These are phyloP conservation scores for Rehmannia glutinosa DNA, from an alignment of 257 asterid genomes.

Conservation along the genomic window DNA sequence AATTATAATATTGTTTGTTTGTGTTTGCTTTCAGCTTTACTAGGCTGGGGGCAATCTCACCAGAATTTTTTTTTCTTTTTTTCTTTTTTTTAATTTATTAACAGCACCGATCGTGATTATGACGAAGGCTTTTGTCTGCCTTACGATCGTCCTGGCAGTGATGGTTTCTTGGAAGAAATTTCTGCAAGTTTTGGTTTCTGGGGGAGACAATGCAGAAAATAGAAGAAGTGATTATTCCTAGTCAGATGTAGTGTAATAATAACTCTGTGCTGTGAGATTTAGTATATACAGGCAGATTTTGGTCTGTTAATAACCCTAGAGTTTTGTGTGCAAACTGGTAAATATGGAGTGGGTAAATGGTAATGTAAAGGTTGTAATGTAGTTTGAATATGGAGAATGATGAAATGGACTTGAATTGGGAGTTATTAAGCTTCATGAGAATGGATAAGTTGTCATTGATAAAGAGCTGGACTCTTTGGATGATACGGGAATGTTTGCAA, in stretches of 20 bases:
- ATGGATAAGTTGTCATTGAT: no score
- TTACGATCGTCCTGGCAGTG: conserved; percentile 19
- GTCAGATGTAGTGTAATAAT: no score
- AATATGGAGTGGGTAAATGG: no score
- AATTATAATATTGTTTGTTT: background rate
- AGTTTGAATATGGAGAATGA: no score
- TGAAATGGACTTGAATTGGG: no score
- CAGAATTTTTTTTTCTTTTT: conserved; percentile 22
- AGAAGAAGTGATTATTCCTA: background rate
- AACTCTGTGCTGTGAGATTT: conserved; percentile 10
- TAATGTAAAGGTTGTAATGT: no score
- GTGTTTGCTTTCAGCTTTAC: conserved; percentile 25
- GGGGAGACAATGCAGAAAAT: conserved; percentile 9
- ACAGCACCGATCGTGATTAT: conserved; percentile 26
- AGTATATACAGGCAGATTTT: conserved; percentile 11
- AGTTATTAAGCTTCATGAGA: no score
- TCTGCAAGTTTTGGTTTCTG: conserved; percentile 19
- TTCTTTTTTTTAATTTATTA: conserved; percentile 20
- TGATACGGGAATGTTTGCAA: no score
- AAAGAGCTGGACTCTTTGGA: no score
- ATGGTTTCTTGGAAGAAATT: conserved; percentile 18
- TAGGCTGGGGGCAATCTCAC: conserved; percentile 39
- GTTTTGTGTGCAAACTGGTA: no score
- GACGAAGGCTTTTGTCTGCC: conserved; percentile 8
- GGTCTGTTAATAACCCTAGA: no score